Conservation (phyloP, 495 filamentous ascomycete species). For the Talaromyces proteolyticus region DNA sequence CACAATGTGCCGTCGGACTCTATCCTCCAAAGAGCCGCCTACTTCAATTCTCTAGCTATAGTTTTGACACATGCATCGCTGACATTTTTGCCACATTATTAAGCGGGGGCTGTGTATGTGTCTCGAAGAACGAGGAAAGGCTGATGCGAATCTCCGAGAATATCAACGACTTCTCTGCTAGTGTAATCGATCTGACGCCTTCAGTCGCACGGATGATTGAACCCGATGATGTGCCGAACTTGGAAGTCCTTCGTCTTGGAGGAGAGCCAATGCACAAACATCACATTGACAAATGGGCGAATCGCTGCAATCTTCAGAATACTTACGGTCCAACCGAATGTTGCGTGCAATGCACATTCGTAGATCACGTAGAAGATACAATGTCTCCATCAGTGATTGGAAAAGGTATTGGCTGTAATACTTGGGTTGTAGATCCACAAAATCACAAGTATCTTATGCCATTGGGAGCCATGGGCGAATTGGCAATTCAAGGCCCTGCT, state of each 20-base stretch:
- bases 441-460: slow-evolving; percentile 40
- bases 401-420: background rate
- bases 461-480: slow-evolving; percentile 46
- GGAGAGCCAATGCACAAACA: slow-evolving; percentile 48
- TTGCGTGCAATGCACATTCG: background rate
- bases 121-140: background rate
- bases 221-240: slow-evolving; percentile 36
- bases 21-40: background rate
- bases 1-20: background rate
- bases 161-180: background rate
- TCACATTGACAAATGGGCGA: background rate
- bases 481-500: slow-evolving; percentile 46
- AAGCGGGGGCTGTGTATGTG: background rate
- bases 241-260: slow-evolving; percentile 41
- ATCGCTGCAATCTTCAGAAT: slow-evolving; percentile 11
- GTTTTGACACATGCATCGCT: background rate
- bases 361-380: slow-evolving; percentile 10
- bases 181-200: slow-evolving; percentile 18
- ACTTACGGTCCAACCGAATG: slow-evolving; percentile 22
- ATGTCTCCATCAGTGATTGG: slow-evolving; percentile 11
- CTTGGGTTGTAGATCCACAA: slow-evolving; percentile 15
- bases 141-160: background rate
- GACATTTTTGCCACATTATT: background rate
- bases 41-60: background rate
- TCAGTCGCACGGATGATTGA: slow-evolving; percentile 39